phyloP scores from a whole-genome alignment of 352 stramenopile genomes.

The Phytophthora kernoviae region DNA sequence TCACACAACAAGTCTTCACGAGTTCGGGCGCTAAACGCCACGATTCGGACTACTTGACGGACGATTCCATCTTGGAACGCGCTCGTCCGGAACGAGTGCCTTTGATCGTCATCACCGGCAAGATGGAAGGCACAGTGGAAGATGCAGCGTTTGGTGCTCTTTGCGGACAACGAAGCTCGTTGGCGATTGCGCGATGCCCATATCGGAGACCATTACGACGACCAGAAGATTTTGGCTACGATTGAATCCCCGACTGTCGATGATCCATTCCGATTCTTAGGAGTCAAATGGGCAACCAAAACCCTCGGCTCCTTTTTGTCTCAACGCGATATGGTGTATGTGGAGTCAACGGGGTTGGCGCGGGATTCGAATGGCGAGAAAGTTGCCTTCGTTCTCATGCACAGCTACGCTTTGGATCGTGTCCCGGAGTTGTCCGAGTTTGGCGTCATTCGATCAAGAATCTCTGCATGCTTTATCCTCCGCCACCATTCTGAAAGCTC shows the following conservation, averaged over 20 bases:
- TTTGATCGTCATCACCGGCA: slow-evolving; percentile 36
- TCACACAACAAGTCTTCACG: slow-evolving; percentile 26
- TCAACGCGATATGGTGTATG: slow-evolving; percentile 42
- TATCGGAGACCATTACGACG: slow-evolving; percentile 38
- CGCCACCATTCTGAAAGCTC: slow-evolving; percentile 30
- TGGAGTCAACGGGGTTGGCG: slow-evolving; percentile 37
- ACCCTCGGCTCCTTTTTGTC: slow-evolving; percentile 33
- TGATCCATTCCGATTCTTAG: slow-evolving; percentile 49
- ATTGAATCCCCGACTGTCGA: slow-evolving; percentile 27
- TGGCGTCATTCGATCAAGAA: slow-evolving; percentile 38
- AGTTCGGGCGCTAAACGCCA: slow-evolving; percentile 20
- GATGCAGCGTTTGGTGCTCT: slow-evolving; percentile 39
- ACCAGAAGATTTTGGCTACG: slow-evolving; percentile 40
- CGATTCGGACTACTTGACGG: slow-evolving; percentile 36
- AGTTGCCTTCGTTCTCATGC: slow-evolving; percentile 33
- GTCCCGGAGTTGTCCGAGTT: slow-evolving; percentile 38
- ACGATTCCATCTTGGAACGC: slow-evolving; percentile 34
- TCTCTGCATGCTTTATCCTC: slow-evolving; percentile 52
- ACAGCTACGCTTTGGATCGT: slow-evolving; percentile 42
- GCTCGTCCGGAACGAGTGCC: slow-evolving; percentile 26
- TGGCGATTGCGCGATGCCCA: slow-evolving; percentile 43
- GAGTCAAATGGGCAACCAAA: slow-evolving; percentile 45
- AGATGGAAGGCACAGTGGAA: slow-evolving; percentile 41
- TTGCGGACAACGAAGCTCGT: slow-evolving; percentile 34
- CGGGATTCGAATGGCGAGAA: slow-evolving; percentile 35